Evolutionary conservation across 2,329 filamentous ascomycete genomes (phyloP), one percentile per base, ranked within the genome.

Genomic region (Penicillium thymicola): DNA sequence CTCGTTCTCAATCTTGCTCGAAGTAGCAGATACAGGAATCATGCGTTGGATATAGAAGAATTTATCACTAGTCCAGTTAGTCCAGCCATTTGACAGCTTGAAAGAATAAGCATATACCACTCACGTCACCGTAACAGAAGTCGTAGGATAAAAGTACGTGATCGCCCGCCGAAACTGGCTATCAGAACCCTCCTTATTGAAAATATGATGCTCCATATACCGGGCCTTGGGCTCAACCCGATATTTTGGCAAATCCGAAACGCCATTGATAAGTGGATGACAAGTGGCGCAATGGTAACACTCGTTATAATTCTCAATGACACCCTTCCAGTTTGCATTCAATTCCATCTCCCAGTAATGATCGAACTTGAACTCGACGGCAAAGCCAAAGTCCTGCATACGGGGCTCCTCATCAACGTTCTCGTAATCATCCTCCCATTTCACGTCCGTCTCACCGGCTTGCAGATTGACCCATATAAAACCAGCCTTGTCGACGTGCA

Each of bases 11-110:
- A 87, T 86, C 37, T 75, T 75, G 7, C 78, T 80, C 42, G 74
- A 78, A 21, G 73, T 77, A 0, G 84, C 76, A 1, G 76, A 75
- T 42, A 75, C 76, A 5, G 85, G 85, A 14, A 86, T 76, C 70
- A 85, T 85, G 53, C 83, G 78, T 68, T 86, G 82, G 57, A 86
- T 82, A 73, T 85, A 85, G 72, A 87, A 83, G 73, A 86, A 86
- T 72, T 59, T 80, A 74, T 41, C 79, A 23, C 64, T 65, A 18
- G 11, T 78, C 44, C 8, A 13, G 46, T 59, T 25, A 53, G 40
- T 37, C n/a, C 10, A 14, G 25, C 9, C 10, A 13, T 1, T 18
- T 3, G 1, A 6, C 3, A 28, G 3, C 3, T 18, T 13, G 3
- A 18, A 11, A 16, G 9, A 2, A n/a, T n/a, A 38, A 21, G n/a